Evolutionary conservation across 163 green algal genomes (phyloP).

Genomic region (Chlorella variabilis): DNA sequence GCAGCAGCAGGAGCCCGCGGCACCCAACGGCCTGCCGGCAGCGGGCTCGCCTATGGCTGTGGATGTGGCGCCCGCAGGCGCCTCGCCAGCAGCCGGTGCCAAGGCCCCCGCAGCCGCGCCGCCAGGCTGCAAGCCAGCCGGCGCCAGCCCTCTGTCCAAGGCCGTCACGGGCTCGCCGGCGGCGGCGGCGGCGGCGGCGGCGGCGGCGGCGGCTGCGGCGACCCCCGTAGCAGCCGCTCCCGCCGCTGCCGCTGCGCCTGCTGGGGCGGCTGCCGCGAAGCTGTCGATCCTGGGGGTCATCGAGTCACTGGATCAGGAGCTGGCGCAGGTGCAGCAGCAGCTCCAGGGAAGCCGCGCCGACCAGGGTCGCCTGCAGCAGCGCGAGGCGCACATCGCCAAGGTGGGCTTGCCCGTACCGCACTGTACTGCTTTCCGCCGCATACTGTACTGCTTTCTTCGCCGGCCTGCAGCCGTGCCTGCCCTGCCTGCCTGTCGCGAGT

Average conservation of each 20-base stretch:
- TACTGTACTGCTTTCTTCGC: no score
- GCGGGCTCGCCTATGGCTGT: no score
- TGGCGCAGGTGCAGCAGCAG: slow-evolving; percentile 21
- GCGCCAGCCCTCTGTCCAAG: neutral
- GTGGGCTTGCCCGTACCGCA: slow-evolving; percentile 1
- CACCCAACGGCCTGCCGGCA: no score
- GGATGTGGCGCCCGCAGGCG: no score
- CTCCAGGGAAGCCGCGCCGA: slow-evolving; percentile 18
- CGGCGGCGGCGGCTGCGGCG: neutral
- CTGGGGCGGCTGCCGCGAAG: neutral
- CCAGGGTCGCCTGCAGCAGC: slow-evolving; percentile 22
- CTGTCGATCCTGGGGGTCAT: slow-evolving; percentile 15
- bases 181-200: neutral
- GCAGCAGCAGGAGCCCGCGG: no score
- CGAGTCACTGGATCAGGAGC: slow-evolving; percentile 13
- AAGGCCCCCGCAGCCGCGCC: no score
- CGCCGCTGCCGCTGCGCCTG: neutral
- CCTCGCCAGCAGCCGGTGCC: no score
- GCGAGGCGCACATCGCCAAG: slow-evolving; percentile 27
- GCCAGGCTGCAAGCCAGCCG: no score
- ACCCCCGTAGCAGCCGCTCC: neutral
- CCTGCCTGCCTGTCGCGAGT: no score
- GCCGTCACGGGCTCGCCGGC: no score
- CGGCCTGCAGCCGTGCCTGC: neutral
- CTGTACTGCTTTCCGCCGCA: no score